These are phyloP conservation scores for Nemophila menziesii DNA, from an alignment of 257 asterid genomes.

Conservation along the genomic window DNA sequence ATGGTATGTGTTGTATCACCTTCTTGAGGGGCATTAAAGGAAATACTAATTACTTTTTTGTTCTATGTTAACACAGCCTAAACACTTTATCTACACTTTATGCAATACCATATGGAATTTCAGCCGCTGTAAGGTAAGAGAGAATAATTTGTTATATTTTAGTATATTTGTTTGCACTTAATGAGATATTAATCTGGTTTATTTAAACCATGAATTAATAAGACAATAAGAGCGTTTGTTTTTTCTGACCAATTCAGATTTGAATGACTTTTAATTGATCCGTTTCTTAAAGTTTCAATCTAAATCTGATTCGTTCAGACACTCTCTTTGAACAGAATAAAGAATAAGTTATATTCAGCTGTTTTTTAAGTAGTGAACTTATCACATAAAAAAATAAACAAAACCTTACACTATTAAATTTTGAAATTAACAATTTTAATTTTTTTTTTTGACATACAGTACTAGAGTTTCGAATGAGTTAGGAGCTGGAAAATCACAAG, in stretches of 20 bases:
- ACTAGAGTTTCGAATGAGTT: constrained; percentile 69
- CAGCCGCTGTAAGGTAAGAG: constrained; percentile 71
- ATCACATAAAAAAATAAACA: neutral
- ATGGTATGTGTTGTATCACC: constrained; percentile 35
- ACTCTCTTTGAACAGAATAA: no score
- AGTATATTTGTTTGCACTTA: no score
- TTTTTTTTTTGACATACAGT: constrained; percentile 23
- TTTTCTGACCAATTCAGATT: no score
- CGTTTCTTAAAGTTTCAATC: no score
- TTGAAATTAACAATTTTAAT: neutral
- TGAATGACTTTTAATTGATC: no score
- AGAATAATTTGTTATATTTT: neutral
- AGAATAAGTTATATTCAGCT: no score
- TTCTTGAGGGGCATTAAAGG: neutral
- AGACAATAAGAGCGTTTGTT: no score
- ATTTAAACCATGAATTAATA: neutral
- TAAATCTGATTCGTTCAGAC: no score
- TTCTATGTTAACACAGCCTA: constrained; percentile 27
- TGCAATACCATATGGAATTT: constrained; percentile 61
- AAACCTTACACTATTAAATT: neutral
- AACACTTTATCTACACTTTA: constrained; percentile 45
- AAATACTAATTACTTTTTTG: constrained; percentile 5
- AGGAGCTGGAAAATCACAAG: constrained; percentile 64
- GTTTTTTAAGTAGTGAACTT: no score
- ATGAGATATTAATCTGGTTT: no score